A percentile compares a stretch with the other conserved stretches of the same genome.
These are phyloP conservation scores for Termitomyces sp. DNA, from an alignment of 768 basidiomycete species.

Conservation along the genomic window DNA sequence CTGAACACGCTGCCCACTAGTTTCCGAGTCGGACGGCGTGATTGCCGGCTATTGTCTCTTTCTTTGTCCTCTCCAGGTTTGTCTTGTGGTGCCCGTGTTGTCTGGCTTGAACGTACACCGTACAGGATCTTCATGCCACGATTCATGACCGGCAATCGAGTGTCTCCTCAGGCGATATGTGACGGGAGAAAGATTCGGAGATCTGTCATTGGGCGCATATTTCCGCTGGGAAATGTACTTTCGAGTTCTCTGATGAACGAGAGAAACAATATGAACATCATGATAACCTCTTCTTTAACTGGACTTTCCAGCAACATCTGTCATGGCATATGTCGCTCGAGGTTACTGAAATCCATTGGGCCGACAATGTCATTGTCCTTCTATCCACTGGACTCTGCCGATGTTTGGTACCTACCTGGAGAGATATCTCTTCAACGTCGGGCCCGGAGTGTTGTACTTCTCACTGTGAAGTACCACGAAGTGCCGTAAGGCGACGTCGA, in stretches of 20 bases:
- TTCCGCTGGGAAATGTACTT: too few species aligned
- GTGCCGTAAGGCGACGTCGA: background rate
- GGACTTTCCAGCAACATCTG: background rate
- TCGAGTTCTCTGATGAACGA: too few species aligned
- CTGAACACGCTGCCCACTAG: constrained; percentile 1
- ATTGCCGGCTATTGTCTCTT: constrained; percentile 7
- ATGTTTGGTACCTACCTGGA: background rate
- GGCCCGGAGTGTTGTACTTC: background rate
- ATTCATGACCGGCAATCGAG: background rate
- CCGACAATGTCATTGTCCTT: background rate
- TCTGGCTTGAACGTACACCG: background rate
- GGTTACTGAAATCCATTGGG: background rate
- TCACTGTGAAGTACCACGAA: background rate
- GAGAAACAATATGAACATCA: too few species aligned
- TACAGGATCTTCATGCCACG: background rate
- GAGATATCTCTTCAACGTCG: background rate
- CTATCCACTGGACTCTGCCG: background rate
- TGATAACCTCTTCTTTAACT: background rate
- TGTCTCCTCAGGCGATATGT: background rate
- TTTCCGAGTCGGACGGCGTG: background rate
- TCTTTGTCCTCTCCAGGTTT: background rate
- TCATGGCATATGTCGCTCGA: background rate
- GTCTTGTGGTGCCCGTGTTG: too few species aligned
- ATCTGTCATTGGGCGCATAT: too few species aligned
- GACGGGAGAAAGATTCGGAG: too few species aligned